Evolutionary conservation across 2,329 filamentous ascomycete species (phyloP).

Genomic region (Aspergillus fumigatus): DNA sequence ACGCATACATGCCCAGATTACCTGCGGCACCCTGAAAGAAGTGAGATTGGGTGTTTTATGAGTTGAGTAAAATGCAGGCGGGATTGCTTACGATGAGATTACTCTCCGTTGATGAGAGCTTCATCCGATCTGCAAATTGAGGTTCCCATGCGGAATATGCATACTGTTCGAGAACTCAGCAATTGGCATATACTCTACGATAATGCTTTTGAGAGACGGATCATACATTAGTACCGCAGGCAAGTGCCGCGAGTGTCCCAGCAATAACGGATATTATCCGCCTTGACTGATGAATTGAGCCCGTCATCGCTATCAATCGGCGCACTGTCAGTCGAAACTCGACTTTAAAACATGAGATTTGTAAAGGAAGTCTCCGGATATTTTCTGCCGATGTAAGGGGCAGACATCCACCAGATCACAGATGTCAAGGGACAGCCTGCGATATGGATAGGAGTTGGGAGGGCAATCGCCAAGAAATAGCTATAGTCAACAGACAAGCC

Average conservation of each 20-base stretch:
- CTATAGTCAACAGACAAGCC: neutral
- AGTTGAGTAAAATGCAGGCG: constrained; percentile 1
- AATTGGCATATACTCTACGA: neutral
- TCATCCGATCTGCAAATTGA: constrained; percentile 82
- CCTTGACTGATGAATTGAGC: constrained; percentile 38
- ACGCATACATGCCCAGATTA: constrained; percentile 82
- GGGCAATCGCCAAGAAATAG: neutral
- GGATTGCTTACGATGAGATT: constrained; percentile 70
- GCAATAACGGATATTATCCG: constrained; percentile 80
- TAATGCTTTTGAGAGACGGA: neutral
- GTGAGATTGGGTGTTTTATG: constrained; percentile 21
- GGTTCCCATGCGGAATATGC: constrained; percentile 98
- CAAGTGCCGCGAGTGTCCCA: constrained; percentile 77
- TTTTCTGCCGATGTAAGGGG: neutral
- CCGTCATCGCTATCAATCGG: constrained; percentile 20
- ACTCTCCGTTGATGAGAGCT: constrained; percentile 84
- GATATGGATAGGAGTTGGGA: neutral
- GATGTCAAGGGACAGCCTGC: neutral
- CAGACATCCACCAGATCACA: neutral
- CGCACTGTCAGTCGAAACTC: neutral
- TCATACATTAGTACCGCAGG: constrained; percentile 84
- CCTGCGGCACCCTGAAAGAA: constrained; percentile 48
- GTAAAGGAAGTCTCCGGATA: neutral
- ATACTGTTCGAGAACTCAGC: constrained; percentile 58
- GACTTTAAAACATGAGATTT: neutral